phyloP scores from a whole-genome alignment of 495 filamentous ascomycete genomes.

The Aspergillus indologenus region DNA sequence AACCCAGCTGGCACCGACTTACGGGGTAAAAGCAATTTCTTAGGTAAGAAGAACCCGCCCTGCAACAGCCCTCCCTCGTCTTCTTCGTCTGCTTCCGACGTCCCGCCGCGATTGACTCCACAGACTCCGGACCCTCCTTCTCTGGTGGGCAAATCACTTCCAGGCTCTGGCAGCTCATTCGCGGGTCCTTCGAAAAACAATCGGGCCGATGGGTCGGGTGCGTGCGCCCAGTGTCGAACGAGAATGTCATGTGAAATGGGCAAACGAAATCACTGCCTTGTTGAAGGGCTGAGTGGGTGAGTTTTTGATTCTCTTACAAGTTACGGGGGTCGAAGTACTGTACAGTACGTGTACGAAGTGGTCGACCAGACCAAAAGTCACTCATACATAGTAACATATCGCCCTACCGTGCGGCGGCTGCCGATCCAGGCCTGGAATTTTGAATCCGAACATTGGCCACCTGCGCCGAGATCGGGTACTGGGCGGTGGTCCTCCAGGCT shows the following conservation, averaged over 20 bases:
- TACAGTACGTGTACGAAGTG: no score
- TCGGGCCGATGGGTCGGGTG: conserved; percentile 10
- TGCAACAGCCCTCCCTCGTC: neutral
- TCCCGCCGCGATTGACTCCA: neutral
- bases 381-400: neutral
- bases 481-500: neutral
- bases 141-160: neutral
- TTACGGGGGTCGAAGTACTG: neutral
- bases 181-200: conserved; percentile 1
- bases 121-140: neutral
- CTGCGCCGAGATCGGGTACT: conserved; percentile 2
- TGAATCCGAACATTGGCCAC: neutral
- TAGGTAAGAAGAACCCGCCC: conserved; percentile 1
- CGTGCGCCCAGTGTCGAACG: no score
- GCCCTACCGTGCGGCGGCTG: neutral
- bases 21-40: conserved; percentile 2
- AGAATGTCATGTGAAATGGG: conserved; percentile 7
- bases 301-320: neutral
- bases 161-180: neutral
- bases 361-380: no score
- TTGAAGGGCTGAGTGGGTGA: neutral
- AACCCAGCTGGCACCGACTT: neutral
- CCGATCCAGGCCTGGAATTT: neutral
- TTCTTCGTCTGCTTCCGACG: neutral
- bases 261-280: neutral